Evolutionary conservation across 2,329 filamentous ascomycete species (phyloP).

Genomic region (Zopfia rhizophila): DNA sequence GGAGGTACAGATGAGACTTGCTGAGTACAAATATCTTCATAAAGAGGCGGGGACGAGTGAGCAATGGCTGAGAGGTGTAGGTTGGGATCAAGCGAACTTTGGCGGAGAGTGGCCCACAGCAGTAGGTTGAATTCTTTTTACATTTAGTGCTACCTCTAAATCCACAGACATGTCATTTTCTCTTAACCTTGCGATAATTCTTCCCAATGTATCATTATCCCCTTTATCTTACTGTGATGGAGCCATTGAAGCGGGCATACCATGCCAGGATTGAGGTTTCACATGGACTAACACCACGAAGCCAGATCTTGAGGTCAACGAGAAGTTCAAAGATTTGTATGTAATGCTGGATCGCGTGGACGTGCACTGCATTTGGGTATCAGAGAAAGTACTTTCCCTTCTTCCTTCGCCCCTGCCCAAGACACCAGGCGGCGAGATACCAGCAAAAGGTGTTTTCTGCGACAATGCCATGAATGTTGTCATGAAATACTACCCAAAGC

Average conservation of each 20-base stretch:
- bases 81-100: slow-evolving; percentile 76
- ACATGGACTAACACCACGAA: slow-evolving; percentile 37
- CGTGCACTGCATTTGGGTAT: slow-evolving; percentile 77
- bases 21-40: slow-evolving; percentile 62
- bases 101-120: slow-evolving; percentile 71
- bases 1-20: slow-evolving; percentile 65
- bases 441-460: slow-evolving; percentile 75
- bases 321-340: slow-evolving; percentile 65
- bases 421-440: slow-evolving; percentile 72
- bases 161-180: too few relatives aligned
- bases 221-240: too few relatives aligned
- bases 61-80: slow-evolving; percentile 73
- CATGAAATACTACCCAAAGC: slow-evolving; percentile 66
- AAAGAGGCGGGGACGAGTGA: slow-evolving; percentile 63
- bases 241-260: background rate
- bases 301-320: slow-evolving; percentile 66
- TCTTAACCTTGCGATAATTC: too few relatives aligned
- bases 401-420: slow-evolving; percentile 62
- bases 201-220: too few relatives aligned
- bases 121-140: slow-evolving; percentile 53
- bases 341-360: slow-evolving; percentile 77
- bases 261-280: background rate
- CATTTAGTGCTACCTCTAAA: too few relatives aligned
- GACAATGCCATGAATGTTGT: slow-evolving; percentile 77
- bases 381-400: slow-evolving; percentile 69